phyloP scores from a whole-genome alignment of 2,329 filamentous ascomycete genomes.

The Calonectria montana region DNA sequence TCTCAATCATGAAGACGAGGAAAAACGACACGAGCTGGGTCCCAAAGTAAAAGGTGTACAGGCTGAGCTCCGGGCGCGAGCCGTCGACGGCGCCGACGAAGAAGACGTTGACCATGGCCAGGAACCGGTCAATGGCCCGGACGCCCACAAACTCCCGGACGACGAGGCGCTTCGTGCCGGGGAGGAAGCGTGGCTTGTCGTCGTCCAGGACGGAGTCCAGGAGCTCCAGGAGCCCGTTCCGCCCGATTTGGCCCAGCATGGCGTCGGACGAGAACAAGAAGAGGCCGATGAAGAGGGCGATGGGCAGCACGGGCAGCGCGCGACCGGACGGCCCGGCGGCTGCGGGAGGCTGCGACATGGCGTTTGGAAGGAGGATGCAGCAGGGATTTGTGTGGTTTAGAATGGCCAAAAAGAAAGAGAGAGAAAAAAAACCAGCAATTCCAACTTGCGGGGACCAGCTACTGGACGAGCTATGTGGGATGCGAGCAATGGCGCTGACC shows the following conservation, averaged over 20 bases:
- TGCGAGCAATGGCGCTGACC: neutral
- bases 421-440: neutral
- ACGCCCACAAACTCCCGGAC: conserved; percentile 35
- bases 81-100: conserved; percentile 39
- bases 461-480: neutral
- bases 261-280: conserved; percentile 36
- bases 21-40: conserved; percentile 35
- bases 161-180: conserved; percentile 31
- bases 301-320: conserved; percentile 19
- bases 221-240: conserved; percentile 35
- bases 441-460: neutral
- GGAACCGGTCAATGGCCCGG: conserved; percentile 27
- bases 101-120: conserved; percentile 34
- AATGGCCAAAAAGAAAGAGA: neutral
- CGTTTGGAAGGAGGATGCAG: conserved; percentile 10
- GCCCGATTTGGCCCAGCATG: conserved; percentile 35
- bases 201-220: conserved; percentile 28
- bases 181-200: conserved; percentile 31
- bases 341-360: conserved; percentile 14
- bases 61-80: conserved; percentile 33
- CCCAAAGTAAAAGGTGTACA: conserved; percentile 37
- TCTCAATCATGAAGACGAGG: conserved; percentile 35
- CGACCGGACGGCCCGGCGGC: conserved; percentile 17
- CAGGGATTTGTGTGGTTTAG: too few species aligned
- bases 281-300: conserved; percentile 29